Percentiles rank a stretch among this genome's conserved stretches.
Evolutionary conservation across 176 grass and related monocot species (phyloP).

Genomic region (Bromus sterilis): DNA sequence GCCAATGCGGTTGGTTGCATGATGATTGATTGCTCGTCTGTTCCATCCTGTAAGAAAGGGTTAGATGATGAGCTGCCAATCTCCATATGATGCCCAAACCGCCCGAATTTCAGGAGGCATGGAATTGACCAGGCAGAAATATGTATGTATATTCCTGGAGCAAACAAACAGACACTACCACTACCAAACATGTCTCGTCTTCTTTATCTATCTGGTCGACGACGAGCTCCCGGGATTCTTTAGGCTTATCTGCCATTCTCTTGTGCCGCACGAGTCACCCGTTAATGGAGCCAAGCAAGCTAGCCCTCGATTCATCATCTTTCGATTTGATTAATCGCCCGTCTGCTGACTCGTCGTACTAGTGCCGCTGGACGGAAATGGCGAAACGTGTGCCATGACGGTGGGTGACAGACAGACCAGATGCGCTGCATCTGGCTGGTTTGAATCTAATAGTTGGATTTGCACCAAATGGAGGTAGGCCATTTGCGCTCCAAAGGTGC

Average conservation of each 20-base stretch:
- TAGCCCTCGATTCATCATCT: not conserved
- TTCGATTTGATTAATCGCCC: not conserved
- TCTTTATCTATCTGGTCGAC: not conserved
- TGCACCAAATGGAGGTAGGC: slow-evolving; percentile 4
- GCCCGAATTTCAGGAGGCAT: not conserved
- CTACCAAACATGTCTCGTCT: not conserved
- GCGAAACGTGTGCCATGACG: not conserved
- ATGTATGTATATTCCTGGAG: not conserved
- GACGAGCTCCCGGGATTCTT: not conserved
- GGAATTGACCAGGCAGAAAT: not conserved
- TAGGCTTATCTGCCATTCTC: not conserved
- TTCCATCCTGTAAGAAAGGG: not conserved
- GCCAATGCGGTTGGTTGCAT: not conserved
- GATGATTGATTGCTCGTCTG: not conserved
- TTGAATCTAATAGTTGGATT: not conserved
- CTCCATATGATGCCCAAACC: no score
- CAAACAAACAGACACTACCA: not conserved
- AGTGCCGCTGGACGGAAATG: not conserved
- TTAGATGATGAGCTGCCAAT: not conserved
- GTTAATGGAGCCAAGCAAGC: not conserved
- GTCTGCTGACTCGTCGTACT: not conserved
- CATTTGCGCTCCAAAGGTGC: not conserved
- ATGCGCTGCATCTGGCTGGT: not conserved
- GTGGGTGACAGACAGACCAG: not conserved
- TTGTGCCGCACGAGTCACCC: not conserved